These are phyloP conservation scores for Nicotiana tomentosiformis DNA, from an alignment of 257 asterid genomes.

Conservation along the genomic window DNA sequence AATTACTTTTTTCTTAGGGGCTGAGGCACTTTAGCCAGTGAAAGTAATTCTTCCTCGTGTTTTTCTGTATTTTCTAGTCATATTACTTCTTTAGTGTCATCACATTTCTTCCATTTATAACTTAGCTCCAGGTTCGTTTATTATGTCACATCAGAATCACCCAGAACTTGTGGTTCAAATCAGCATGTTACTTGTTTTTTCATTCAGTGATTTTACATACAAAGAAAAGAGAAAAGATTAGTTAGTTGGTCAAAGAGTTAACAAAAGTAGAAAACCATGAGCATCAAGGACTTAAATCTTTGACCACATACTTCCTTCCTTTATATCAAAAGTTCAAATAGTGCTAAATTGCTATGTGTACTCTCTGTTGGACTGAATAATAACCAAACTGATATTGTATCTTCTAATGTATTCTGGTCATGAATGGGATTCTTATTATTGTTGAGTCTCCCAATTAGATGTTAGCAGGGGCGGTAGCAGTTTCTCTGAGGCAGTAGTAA, in stretches of 20 bases:
- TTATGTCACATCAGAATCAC: background rate
- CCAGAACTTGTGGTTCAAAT: background rate
- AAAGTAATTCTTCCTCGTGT: background rate
- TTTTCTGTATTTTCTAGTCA: background rate
- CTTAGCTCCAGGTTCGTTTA: background rate
- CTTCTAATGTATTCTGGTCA: background rate
- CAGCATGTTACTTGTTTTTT: background rate
- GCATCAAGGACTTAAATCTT: background rate
- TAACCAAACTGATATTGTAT: background rate
- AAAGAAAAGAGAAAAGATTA: background rate
- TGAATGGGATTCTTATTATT: background rate
- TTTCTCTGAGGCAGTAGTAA: background rate
- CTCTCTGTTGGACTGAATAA: background rate
- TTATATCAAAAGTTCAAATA: background rate
- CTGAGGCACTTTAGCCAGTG: background rate
- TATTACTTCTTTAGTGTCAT: background rate
- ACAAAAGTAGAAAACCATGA: background rate
- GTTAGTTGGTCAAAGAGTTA: constrained; percentile 1
- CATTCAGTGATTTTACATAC: background rate
- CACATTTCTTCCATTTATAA: background rate
- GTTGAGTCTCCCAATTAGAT: background rate
- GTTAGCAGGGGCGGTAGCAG: background rate
- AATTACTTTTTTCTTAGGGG: background rate
- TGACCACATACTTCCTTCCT: background rate
- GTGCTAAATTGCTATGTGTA: background rate